phyloP scores from a whole-genome alignment of 345 rosid genomes.

The Lumnitzera littorea region DNA sequence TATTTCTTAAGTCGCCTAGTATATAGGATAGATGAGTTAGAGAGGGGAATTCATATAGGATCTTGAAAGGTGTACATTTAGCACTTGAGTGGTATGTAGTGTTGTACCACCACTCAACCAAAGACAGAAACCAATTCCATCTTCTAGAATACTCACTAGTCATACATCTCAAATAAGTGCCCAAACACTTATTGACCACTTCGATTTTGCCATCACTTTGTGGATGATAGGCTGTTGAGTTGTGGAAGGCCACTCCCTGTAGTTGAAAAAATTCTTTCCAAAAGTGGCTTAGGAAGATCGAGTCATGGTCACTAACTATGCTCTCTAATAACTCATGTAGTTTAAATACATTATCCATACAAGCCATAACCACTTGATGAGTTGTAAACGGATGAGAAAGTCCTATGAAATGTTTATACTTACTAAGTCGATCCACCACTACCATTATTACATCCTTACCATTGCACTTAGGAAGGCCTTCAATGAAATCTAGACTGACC shows the following conservation, averaged over 20 bases:
- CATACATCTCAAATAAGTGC: constrained; percentile 1
- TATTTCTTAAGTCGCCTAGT: background rate
- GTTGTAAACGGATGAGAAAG: background rate
- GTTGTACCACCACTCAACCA: constrained; percentile 6
- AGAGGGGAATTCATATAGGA: background rate
- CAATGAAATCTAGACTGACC: background rate
- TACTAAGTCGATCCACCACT: background rate
- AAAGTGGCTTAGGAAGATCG: background rate
- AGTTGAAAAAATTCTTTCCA: background rate
- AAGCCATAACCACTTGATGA: background rate
- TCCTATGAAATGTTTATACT: background rate
- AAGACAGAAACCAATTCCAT: background rate
- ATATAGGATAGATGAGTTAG: background rate
- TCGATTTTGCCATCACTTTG: background rate
- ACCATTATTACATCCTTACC: background rate
- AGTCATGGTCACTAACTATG: background rate
- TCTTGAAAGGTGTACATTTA: background rate
- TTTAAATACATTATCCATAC: background rate
- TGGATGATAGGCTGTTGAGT: background rate
- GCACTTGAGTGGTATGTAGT: background rate
- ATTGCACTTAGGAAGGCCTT: background rate
- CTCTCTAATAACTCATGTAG: background rate
- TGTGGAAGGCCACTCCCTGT: background rate
- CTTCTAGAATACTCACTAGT: background rate
- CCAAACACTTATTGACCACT: background rate